Evolutionary conservation across 495 filamentous ascomycete species (phyloP).

Genomic region (Tricharina praecox): DNA sequence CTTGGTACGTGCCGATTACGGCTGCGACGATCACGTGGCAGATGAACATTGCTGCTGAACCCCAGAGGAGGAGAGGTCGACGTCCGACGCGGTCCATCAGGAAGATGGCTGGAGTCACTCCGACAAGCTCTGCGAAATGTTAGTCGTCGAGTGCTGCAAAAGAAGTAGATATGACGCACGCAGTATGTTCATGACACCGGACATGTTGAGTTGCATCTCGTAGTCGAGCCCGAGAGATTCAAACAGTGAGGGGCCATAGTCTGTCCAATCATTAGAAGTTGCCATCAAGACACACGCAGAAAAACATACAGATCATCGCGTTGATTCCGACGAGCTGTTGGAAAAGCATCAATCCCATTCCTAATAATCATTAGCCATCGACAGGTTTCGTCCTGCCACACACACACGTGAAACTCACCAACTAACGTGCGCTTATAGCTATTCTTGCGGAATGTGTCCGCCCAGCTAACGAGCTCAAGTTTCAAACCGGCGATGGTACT

Average conservation of each 20-base stretch:
- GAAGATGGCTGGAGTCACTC: slow-evolving; percentile 34
- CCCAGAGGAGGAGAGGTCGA: slow-evolving; percentile 33
- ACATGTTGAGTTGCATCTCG: slow-evolving; percentile 42
- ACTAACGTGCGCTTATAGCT: slow-evolving; percentile 21
- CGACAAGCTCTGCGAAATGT: not conserved
- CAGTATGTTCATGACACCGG: slow-evolving; percentile 40
- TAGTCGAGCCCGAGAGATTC: slow-evolving; percentile 40
- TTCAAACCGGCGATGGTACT: slow-evolving; percentile 14
- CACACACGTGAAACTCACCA: slow-evolving; percentile 10
- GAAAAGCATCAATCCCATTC: slow-evolving; percentile 26
- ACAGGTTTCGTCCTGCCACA: no score
- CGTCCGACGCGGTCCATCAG: slow-evolving; percentile 42
- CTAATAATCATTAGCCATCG: no score
- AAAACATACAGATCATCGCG: slow-evolving; percentile 13
- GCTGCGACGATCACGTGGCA: slow-evolving; percentile 40
- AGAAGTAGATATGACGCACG: slow-evolving; percentile 18
- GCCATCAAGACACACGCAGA: not conserved
- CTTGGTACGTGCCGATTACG: slow-evolving; percentile 37
- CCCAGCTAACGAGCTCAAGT: slow-evolving; percentile 33
- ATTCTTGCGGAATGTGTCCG: slow-evolving; percentile 30
- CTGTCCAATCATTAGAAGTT: slow-evolving; percentile 20
- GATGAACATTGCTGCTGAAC: slow-evolving; percentile 37
- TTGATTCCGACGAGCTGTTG: slow-evolving; percentile 36
- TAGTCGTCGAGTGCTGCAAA: not conserved
- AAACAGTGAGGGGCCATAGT: slow-evolving; percentile 43